Conservation (phyloP, 1,139 yeast genomes). For the Geotrichum phurueaensis region DNA sequence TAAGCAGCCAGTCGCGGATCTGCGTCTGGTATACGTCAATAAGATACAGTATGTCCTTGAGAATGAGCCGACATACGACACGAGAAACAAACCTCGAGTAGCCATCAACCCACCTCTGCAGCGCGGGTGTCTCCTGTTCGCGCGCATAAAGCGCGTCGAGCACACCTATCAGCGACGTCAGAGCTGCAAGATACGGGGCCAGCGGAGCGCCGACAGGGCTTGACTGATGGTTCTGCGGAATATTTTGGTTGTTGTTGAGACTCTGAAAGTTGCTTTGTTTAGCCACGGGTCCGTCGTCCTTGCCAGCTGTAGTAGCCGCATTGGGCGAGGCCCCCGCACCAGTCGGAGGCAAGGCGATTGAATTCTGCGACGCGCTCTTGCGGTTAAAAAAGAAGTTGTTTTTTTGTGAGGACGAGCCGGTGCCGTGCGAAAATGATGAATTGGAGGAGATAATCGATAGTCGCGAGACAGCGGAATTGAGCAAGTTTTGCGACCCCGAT, state of each 20-base stretch:
- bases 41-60: conserved; percentile 24
- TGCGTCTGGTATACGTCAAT: conserved; percentile 24
- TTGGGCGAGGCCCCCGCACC: conserved; percentile 5
- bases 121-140: neutral
- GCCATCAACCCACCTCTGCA: conserved; percentile 20
- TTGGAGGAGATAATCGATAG: conserved; percentile 11
- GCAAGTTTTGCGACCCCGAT: conserved; percentile 2
- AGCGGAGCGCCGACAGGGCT: neutral
- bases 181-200: conserved; percentile 10
- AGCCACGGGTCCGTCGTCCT: neutral
- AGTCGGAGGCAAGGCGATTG: conserved; percentile 14
- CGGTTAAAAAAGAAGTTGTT: neutral
- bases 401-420: conserved; percentile 1
- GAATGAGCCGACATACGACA: conserved; percentile 24
- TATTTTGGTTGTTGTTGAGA: neutral
- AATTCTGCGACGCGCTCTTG: conserved; percentile 5
- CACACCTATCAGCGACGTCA: conserved; percentile 8
- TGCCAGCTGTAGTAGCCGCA: neutral
- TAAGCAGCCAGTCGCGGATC: conserved; percentile 16
- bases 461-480: conserved; percentile 4
- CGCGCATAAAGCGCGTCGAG: conserved; percentile 7
- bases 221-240: neutral
- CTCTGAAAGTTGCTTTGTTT: neutral
- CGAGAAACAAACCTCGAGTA: conserved; percentile 23
- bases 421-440: neutral